Percentiles rank a stretch among this genome's conserved stretches.
Conservation (phyloP, 345 rosid species). For the Theobroma cacao region DNA sequence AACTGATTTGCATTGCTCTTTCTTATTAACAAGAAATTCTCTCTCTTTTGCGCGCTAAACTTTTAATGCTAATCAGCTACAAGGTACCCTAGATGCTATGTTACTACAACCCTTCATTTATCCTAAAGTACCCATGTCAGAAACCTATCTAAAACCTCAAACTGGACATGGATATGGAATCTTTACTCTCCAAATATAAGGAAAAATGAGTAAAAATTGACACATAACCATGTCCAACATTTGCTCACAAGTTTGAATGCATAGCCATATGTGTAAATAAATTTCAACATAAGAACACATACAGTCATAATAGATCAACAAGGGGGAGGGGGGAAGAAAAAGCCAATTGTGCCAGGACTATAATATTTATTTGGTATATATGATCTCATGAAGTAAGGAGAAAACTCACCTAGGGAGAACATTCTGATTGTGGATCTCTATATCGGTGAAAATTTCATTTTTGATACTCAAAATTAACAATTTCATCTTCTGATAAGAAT, state of each 20-base stretch:
- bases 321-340: neutral
- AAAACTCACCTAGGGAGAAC: conserved; percentile 74
- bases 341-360: neutral
- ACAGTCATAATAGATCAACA: conserved; percentile 4
- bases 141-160: neutral
- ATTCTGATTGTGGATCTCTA: conserved; percentile 74
- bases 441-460: conserved; percentile 79
- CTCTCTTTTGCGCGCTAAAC: neutral
- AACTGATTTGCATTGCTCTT: neutral
- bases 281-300: neutral
- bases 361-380: neutral
- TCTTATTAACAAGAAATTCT: neutral
- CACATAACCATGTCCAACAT: neutral
- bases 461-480: conserved; percentile 57
- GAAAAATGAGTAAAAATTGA: neutral
- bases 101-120: neutral
- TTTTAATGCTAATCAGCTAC: neutral
- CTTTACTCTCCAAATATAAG: neutral
- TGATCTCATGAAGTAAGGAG: neutral
- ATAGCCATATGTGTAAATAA: neutral
- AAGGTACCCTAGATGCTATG: neutral
- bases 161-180: neutral
- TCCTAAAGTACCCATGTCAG: too few species aligned
- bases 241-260: neutral
- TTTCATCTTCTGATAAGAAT: conserved; percentile 83